A percentile compares a stretch with the other conserved stretches of the same genome.
phyloP scores from a whole-genome alignment of 2,329 filamentous ascomycete genomes.

The Cercospora sesami region DNA sequence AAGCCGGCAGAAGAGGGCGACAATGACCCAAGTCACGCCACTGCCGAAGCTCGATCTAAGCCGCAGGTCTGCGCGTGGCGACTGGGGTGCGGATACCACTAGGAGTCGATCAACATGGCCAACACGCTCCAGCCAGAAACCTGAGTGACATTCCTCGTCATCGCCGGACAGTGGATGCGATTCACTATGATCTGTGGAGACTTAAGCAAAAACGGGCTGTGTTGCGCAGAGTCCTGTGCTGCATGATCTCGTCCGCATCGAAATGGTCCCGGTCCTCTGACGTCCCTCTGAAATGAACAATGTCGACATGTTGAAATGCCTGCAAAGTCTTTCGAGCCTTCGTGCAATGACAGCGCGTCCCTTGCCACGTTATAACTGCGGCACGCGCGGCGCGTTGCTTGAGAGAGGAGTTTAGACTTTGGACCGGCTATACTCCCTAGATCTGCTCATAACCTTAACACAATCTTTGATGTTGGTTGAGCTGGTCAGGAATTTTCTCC shows the following conservation, averaged over 20 bases:
- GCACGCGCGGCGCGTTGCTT: not conserved
- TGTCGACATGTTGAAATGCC: not conserved
- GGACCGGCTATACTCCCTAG: not conserved
- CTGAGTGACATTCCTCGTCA: not conserved
- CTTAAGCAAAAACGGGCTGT: not conserved
- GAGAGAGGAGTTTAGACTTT: not conserved
- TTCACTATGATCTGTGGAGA: not conserved
- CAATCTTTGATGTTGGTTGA: not conserved
- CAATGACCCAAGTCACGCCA: constrained; percentile 7
- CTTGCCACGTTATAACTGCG: not conserved
- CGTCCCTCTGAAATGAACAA: not conserved
- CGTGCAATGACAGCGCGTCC: not conserved
- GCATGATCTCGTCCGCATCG: not conserved
- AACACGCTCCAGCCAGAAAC: not conserved
- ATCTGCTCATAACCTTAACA: not conserved
- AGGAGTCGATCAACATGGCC: not conserved
- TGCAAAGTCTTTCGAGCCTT: not conserved
- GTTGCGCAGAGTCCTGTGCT: not conserved
- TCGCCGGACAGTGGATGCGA: not conserved
- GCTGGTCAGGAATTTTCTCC: not conserved
- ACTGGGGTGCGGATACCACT: not conserved
- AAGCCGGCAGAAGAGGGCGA: not conserved
- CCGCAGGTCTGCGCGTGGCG: not conserved
- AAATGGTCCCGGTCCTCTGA: not conserved
- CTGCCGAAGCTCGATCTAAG: constrained; percentile 1